Conservation (phyloP, 179 eudicot species). For the Spergularia azorica region DNA sequence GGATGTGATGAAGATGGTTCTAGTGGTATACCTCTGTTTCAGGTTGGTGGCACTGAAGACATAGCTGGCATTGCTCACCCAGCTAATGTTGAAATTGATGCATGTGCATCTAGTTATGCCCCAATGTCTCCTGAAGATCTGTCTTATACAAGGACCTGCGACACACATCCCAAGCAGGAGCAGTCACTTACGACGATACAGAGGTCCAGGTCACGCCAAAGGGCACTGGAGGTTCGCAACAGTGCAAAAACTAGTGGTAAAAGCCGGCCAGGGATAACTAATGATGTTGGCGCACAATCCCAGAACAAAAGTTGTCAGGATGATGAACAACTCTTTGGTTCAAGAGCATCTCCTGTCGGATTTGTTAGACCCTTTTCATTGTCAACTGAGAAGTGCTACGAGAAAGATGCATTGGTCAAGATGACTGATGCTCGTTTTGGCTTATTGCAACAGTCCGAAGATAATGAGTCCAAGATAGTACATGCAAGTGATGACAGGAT, state of each 20-base stretch:
- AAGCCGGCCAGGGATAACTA: constrained; percentile 39
- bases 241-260: constrained; percentile 55
- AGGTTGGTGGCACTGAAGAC: constrained; percentile 36
- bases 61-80: constrained; percentile 28
- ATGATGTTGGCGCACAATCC: constrained; percentile 27
- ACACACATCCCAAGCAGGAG: constrained; percentile 34
- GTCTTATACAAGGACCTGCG: constrained; percentile 33
- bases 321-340: constrained; percentile 28
- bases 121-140: constrained; percentile 55
- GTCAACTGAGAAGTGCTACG: constrained; percentile 4
- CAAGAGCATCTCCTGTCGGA: constrained; percentile 13
- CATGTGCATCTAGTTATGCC: constrained; percentile 33
- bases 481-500: background rate
- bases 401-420: background rate
- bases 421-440: background rate
- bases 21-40: constrained; percentile 14
- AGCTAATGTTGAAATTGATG: constrained; percentile 28
- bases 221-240: constrained; percentile 76
- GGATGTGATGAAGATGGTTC: constrained; percentile 39
- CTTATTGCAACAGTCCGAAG: background rate
- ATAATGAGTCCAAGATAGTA: background rate
- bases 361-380: constrained; percentile 14
- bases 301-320: constrained; percentile 19
- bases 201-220: constrained; percentile 92
- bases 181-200: constrained; percentile 58